Evolutionary conservation across 2,329 filamentous ascomycete species (phyloP).

Genomic region (Grosmannia clavigera): DNA sequence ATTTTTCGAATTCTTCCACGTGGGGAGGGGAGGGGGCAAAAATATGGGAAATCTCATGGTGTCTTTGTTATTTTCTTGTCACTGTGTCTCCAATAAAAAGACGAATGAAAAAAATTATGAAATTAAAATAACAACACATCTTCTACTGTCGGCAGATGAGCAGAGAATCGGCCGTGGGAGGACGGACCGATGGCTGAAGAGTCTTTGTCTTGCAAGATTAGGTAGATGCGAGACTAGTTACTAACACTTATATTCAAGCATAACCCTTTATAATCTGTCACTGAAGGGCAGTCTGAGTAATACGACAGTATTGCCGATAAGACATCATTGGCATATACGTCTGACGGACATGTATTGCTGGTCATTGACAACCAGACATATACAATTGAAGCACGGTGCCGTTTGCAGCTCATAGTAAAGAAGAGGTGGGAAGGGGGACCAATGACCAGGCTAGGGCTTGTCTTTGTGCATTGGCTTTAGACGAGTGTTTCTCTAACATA

Average conservation of each 20-base stretch:
- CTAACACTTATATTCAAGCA: neutral
- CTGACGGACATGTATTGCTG: too few species aligned
- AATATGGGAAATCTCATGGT: constrained; percentile 3
- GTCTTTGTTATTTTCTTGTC: constrained; percentile 4
- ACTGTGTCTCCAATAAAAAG: constrained; percentile 2
- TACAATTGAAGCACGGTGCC: too few species aligned
- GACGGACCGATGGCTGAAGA: neutral
- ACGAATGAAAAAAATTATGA: constrained; percentile 1
- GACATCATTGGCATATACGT: too few species aligned
- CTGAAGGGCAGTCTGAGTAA: too few species aligned
- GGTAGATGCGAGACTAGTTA: neutral
- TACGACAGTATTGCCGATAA: too few species aligned
- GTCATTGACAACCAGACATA: too few species aligned
- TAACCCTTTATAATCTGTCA: neutral
- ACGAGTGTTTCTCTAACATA: too few species aligned
- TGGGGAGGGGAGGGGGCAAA: constrained; percentile 1
- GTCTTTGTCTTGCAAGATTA: neutral
- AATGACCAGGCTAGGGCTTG: too few species aligned
- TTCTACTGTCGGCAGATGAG: neutral
- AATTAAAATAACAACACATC: neutral
- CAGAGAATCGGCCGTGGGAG: neutral
- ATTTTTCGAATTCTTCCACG: neutral
- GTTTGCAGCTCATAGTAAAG: too few species aligned
- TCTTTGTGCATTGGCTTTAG: too few species aligned
- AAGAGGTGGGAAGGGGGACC: too few species aligned